These are phyloP conservation scores for Laburnicola sp. DNA, from an alignment of 2,329 filamentous ascomycete species.

Conservation along the genomic window DNA sequence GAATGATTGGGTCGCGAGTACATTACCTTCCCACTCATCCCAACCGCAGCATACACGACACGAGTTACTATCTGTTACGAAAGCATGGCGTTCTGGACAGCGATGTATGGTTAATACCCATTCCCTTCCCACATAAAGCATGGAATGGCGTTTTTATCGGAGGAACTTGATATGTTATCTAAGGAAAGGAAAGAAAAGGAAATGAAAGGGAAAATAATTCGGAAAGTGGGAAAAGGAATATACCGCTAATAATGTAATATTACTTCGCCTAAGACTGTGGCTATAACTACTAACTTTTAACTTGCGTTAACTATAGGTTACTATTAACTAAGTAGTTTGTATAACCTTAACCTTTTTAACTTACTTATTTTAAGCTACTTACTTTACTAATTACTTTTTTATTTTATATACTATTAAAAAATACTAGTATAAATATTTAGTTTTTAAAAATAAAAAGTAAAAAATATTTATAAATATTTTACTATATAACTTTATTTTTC, in stretches of 20 bases:
- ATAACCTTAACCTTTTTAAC: too few species aligned
- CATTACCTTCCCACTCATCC: background rate
- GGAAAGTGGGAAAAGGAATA: background rate
- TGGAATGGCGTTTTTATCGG: constrained; percentile 1
- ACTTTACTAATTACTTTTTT: too few species aligned
- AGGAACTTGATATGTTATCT: too few species aligned
- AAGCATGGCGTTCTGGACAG: constrained; percentile 8
- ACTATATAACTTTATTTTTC: too few species aligned
- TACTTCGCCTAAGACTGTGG: background rate
- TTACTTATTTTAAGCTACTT: too few species aligned
- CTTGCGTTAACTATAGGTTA: background rate
- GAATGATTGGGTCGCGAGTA: background rate
- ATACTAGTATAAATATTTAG: too few species aligned
- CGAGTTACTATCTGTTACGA: background rate
- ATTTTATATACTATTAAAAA: too few species aligned
- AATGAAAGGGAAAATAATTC: background rate
- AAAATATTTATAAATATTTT: too few species aligned
- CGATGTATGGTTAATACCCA: constrained; percentile 10
- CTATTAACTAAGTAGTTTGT: too few species aligned
- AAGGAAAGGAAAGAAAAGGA: background rate
- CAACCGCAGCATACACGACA: constrained; percentile 1
- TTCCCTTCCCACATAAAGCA: constrained; percentile 1
- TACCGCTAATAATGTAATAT: constrained; percentile 5
- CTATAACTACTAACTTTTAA: background rate
- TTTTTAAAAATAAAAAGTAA: too few species aligned